phyloP scores from a whole-genome alignment of 306 rosid species.

The Pachyrhizus erosus region DNA sequence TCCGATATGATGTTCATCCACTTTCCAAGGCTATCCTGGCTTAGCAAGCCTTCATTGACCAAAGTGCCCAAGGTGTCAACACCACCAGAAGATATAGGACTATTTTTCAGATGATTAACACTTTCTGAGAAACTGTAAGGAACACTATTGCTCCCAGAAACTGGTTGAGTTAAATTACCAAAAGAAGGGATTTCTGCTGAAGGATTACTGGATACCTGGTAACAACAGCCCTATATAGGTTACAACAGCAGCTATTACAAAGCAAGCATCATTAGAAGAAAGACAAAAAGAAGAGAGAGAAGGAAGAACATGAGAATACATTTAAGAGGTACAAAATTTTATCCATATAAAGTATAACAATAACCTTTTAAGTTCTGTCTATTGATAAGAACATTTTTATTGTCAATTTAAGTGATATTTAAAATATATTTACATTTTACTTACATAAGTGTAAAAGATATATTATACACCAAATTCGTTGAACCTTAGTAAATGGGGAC shows the following conservation, averaged over 20 bases:
- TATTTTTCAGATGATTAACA: conserved; percentile 40
- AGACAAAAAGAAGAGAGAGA: background rate
- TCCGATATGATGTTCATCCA: conserved; percentile 68
- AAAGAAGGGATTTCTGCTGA: conserved; percentile 55
- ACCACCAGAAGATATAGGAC: conserved; percentile 42
- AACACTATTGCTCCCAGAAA: conserved; percentile 36
- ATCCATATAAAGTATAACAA: background rate
- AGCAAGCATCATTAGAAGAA: conserved; percentile 7
- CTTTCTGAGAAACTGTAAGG: conserved; percentile 46
- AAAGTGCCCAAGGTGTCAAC: conserved; percentile 50
- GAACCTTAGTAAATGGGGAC: conserved; percentile 1
- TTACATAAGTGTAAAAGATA: background rate
- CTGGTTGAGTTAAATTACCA: conserved; percentile 45
- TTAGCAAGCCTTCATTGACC: conserved; percentile 66
- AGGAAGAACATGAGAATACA: background rate
- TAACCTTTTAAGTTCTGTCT: background rate
- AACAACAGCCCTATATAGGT: conserved; percentile 28
- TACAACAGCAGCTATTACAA: conserved; percentile 32
- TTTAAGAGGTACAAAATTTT: background rate
- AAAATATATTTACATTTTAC: background rate
- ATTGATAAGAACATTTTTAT: background rate
- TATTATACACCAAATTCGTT: background rate
- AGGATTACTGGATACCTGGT: conserved; percentile 57
- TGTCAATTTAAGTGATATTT: background rate
- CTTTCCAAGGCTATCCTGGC: conserved; percentile 89